Conservation (phyloP, 192 early-diverging fungal species). For the Coemansia sp. region DNA sequence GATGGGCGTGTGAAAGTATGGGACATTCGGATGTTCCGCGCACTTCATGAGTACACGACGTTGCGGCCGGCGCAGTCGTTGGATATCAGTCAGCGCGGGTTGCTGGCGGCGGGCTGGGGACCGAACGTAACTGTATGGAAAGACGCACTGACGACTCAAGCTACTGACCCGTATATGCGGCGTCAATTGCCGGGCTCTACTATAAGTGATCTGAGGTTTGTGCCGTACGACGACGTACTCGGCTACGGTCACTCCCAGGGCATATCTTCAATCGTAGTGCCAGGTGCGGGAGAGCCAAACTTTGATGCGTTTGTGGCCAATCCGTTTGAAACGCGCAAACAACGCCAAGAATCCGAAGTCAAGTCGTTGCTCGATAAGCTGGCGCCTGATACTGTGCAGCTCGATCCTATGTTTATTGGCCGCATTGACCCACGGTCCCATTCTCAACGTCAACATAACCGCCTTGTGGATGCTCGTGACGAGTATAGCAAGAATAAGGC, state of each 20-base stretch:
- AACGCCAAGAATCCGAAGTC: constrained; percentile 87
- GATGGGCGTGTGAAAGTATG: constrained; percentile 90
- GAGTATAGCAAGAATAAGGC: constrained; percentile 30
- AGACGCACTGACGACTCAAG: constrained; percentile 69
- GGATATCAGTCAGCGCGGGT: constrained; percentile 79
- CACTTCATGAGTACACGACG: constrained; percentile 78
- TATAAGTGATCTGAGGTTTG: constrained; percentile 67
- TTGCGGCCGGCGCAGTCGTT: constrained; percentile 74
- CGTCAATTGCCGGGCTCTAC: constrained; percentile 62
- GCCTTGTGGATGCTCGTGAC: constrained; percentile 6
- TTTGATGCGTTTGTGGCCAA: constrained; percentile 91
- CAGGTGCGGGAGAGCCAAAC: constrained; percentile 96
- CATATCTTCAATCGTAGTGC: constrained; percentile 78
- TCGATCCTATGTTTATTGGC: constrained; percentile 82
- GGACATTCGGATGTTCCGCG: constrained; percentile 86
- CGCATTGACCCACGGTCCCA: constrained; percentile 67
- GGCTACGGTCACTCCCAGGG: constrained; percentile 80
- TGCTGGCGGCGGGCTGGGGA: constrained; percentile 81
- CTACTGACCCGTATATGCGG: constrained; percentile 83
- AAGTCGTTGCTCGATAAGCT: constrained; percentile 87
- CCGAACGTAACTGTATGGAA: constrained; percentile 86
- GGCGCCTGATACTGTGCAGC: constrained; percentile 88
- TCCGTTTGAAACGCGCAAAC: constrained; percentile 86
- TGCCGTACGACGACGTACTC: constrained; percentile 96
- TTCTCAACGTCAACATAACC: constrained; percentile 15